Base-by-base conservation (phyloP, 2,329 filamentous ascomycete genomes). In the Fusarium austroafricanum region DNA sequence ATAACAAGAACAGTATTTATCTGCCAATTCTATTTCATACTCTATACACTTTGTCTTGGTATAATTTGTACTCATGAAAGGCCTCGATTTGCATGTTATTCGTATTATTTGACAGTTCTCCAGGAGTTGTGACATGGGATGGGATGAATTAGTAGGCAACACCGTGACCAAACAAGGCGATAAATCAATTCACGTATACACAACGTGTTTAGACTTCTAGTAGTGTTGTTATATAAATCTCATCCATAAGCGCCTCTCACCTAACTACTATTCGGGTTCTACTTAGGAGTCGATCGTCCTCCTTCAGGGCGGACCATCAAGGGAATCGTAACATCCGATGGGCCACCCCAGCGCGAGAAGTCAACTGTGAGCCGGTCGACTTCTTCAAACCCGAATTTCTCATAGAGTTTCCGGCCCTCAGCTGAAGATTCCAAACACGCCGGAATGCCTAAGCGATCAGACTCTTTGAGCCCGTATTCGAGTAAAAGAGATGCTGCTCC, bases 371-470 rank as follows among this genome's bases (percentile, higher is more conserved):
- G 29, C 18, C 55, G 65, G 17, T 75, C 75, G 8, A 78, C 66
- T 52, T 75, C 73, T n/a, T 70, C 57, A 64, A 79, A 81, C 0
- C 79, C 79, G 35, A 73, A 73, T 66, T 75, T 78, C 55, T 75
- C 72, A 52, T 81, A 81, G 20, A 82, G 63, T 2, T 56, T 52
- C 9, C 67, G 73, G 0, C 78, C 80, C 8, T 76, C 67, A 0
- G 61, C 53, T 1, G 79, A 77, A 1, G 80, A 75, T 67, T 82
- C 79, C 17, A 81, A 72, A 47, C 77, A 81, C 1, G 71, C 70
- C 5, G 77, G 74, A n/a, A 82, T 56, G 7, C 76, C 75, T 3
- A 79, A 73, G 11, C 73, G 61, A 46, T 80, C 78, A 17, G 80
- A 78, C 64, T 81, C 75, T 10, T 74, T 72, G n/a, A 75, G 70